These are phyloP conservation scores for Colletotrichum acutatum DNA, from an alignment of 2,329 filamentous ascomycete genomes.

Conservation along the genomic window DNA sequence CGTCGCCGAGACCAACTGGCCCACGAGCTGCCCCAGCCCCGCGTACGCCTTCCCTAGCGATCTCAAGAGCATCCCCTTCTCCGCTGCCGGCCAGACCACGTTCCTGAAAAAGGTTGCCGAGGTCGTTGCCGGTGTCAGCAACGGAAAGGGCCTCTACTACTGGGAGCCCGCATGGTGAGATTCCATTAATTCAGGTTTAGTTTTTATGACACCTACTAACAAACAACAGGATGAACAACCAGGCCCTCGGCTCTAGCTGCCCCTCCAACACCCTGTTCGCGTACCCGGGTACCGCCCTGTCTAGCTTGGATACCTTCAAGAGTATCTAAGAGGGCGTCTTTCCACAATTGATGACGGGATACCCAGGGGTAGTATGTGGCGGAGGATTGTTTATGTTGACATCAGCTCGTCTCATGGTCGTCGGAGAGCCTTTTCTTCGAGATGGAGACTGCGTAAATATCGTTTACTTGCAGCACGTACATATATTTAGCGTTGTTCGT, in stretches of 20 bases:
- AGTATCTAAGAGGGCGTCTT: conserved; percentile 50
- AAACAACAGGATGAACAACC: conserved; percentile 62
- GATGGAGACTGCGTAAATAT: neutral
- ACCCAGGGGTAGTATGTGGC: neutral
- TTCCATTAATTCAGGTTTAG: neutral
- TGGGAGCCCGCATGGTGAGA: conserved; percentile 75
- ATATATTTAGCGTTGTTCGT: neutral
- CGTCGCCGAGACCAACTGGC: conserved; percentile 80
- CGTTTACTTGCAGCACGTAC: neutral
- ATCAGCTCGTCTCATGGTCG: neutral
- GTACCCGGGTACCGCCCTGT: conserved; percentile 63
- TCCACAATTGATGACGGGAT: neutral
- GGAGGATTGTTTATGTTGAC: neutral
- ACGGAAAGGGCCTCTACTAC: conserved; percentile 73
- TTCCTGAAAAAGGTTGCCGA: conserved; percentile 71
- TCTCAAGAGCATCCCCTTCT: conserved; percentile 68
- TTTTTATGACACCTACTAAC: neutral
- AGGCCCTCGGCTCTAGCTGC: conserved; percentile 72
- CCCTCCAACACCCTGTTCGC: conserved; percentile 72
- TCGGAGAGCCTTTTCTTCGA: neutral
- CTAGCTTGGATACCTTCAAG: conserved; percentile 66
- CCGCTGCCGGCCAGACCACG: conserved; percentile 68
- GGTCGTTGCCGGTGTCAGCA: conserved; percentile 62
- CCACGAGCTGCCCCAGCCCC: conserved; percentile 69
- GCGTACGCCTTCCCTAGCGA: conserved; percentile 70